Evolutionary conservation across 2,329 filamentous ascomycete species (phyloP).

Genomic region (Hymenoscyphus fraxineus): DNA sequence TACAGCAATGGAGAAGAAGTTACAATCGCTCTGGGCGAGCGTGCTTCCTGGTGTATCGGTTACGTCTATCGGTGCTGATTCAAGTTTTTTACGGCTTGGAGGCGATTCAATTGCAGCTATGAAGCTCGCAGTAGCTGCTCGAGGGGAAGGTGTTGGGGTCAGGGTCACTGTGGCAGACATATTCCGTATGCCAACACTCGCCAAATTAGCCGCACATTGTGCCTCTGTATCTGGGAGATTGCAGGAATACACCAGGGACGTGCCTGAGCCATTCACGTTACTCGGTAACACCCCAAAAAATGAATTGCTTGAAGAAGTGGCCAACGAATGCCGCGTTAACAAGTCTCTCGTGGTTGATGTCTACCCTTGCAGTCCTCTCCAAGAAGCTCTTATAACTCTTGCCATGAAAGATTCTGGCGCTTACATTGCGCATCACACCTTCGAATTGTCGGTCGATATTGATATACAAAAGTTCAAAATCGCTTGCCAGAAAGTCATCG

Average conservation of each 20-base stretch:
- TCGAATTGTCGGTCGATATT: slow-evolving; percentile 5
- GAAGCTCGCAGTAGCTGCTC: slow-evolving; percentile 34
- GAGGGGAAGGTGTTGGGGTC: slow-evolving; percentile 32
- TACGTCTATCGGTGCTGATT: slow-evolving; percentile 25
- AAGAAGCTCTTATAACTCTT: slow-evolving; percentile 34
- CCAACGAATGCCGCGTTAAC: slow-evolving; percentile 3
- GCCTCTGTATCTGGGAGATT: background rate
- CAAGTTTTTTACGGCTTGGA: slow-evolving; percentile 44
- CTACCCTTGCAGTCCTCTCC: slow-evolving; percentile 37
- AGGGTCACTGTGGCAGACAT: slow-evolving; percentile 39
- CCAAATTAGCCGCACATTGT: slow-evolving; percentile 37
- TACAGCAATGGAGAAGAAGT: slow-evolving; percentile 13
- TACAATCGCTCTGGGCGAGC: slow-evolving; percentile 15
- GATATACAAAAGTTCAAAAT: slow-evolving; percentile 10
- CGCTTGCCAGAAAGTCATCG: slow-evolving; percentile 34
- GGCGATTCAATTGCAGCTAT: slow-evolving; percentile 46
- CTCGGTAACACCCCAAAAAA: background rate
- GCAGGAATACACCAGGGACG: slow-evolving; percentile 18
- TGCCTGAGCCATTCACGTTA: background rate
- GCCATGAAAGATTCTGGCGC: slow-evolving; percentile 9
- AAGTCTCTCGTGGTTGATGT: slow-evolving; percentile 33
- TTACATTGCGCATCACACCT: slow-evolving; percentile 10
- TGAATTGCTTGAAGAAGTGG: background rate
- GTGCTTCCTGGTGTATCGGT: slow-evolving; percentile 8
- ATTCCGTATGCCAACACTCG: slow-evolving; percentile 40